Conservation (phyloP, 805 yeast species). For the Barnettozyma pratensis region DNA sequence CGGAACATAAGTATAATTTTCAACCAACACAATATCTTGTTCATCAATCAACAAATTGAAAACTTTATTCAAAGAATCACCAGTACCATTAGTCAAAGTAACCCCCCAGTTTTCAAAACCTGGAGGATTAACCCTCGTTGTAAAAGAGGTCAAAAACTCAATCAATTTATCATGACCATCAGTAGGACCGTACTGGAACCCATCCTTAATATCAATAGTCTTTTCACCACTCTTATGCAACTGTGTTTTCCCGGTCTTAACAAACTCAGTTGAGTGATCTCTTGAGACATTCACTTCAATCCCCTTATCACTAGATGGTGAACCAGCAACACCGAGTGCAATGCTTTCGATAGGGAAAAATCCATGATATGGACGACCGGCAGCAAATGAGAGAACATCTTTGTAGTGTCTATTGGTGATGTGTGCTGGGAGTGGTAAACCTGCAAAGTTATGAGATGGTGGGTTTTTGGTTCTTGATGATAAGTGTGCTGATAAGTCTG, state of each 20-base stretch:
- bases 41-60: conserved; percentile 46
- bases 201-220: conserved; percentile 36
- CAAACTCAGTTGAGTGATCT: conserved; percentile 33
- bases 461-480: not conserved
- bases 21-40: conserved; percentile 70
- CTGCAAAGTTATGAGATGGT: not conserved
- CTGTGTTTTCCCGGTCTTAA: conserved; percentile 15
- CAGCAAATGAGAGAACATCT: conserved; percentile 35
- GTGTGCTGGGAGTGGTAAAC: not conserved
- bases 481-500: not conserved
- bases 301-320: not conserved
- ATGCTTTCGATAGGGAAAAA: conserved; percentile 55
- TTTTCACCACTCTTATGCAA: conserved; percentile 14
- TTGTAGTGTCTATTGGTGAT: not conserved
- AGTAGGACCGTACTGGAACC: conserved; percentile 52
- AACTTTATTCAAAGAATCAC: conserved; percentile 54
- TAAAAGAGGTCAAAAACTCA: conserved; percentile 38
- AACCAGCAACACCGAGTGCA: conserved; percentile 31
- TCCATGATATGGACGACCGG: conserved; percentile 56
- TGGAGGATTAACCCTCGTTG: conserved; percentile 40
- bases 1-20: conserved; percentile 70
- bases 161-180: conserved; percentile 41
- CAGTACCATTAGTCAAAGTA: conserved; percentile 50
- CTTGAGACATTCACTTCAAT: not conserved
- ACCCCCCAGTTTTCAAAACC: conserved; percentile 44